A percentile compares a stretch with the other conserved stretches of the same genome.
Evolutionary conservation across 108 stramenopile species (phyloP).

Genomic region (Fragilaria radians): DNA sequence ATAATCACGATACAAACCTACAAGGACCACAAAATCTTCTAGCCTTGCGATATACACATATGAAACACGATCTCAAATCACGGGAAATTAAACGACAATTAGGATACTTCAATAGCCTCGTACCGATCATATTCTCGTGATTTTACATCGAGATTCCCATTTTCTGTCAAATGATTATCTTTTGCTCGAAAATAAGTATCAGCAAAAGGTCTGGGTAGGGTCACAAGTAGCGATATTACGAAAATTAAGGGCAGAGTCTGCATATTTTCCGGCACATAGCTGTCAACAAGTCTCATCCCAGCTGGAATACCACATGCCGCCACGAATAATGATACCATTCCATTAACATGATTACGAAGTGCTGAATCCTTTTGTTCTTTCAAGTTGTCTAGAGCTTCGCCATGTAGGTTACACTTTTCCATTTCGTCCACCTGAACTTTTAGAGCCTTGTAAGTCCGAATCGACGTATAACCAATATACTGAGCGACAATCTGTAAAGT

Average conservation of each 20-base stretch:
- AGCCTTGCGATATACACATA: too few relatives aligned
- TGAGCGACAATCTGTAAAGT: constrained; percentile 11
- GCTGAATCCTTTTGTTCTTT: neutral
- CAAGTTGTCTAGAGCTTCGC: neutral
- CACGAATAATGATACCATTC: neutral
- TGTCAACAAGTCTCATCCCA: neutral
- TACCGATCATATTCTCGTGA: too few relatives aligned
- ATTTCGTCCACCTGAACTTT: neutral
- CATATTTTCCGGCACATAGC: neutral
- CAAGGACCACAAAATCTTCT: too few relatives aligned
- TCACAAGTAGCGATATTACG: neutral
- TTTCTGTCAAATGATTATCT: too few relatives aligned
- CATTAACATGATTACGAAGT: neutral
- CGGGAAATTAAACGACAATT: too few relatives aligned
- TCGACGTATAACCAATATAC: constrained; percentile 11
- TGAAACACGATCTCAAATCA: too few relatives aligned
- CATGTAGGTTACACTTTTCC: neutral
- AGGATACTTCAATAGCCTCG: too few relatives aligned
- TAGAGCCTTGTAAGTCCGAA: neutral
- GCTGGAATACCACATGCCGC: neutral
- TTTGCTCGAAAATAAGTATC: neutral
- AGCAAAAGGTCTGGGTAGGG: neutral
- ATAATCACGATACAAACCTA: too few relatives aligned
- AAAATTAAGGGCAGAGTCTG: neutral
- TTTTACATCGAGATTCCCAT: too few relatives aligned